phyloP scores from a whole-genome alignment of 1,139 yeast genomes.

The Pneumocystis carinii region DNA sequence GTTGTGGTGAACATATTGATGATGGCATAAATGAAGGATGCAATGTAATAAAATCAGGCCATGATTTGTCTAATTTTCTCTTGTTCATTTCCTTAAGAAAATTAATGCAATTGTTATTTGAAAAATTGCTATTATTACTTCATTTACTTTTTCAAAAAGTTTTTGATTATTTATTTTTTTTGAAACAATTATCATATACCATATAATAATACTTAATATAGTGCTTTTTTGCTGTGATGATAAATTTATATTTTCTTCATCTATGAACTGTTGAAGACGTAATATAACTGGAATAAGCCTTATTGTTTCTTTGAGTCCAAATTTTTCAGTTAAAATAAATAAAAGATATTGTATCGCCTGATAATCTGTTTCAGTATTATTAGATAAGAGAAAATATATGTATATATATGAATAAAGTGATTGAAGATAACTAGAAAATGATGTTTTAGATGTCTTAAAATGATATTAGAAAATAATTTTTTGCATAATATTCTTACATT shows the following conservation, averaged over 20 bases:
- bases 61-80: not conserved
- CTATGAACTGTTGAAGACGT: not conserved
- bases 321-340: not conserved
- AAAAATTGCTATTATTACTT: not conserved
- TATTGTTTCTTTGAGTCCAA: not conserved
- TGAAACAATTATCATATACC: not conserved
- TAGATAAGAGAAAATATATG: not conserved
- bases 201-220: not conserved
- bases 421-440: not conserved
- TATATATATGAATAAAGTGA: not conserved
- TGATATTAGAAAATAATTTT: not conserved
- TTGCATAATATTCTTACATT: not conserved
- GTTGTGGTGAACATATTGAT: constrained; percentile 1
- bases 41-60: not conserved
- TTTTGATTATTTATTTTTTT: not conserved
- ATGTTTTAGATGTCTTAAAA: not conserved
- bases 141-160: not conserved
- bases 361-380: not conserved
- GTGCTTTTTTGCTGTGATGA: not conserved
- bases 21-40: not conserved
- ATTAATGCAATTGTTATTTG: not conserved
- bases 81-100: not conserved
- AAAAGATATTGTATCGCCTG: not conserved
- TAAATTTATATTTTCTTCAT: not conserved
- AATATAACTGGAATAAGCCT: not conserved